Evolutionary conservation across 495 filamentous ascomycete species (phyloP).

Genomic region (Tuber umbilicatum): DNA sequence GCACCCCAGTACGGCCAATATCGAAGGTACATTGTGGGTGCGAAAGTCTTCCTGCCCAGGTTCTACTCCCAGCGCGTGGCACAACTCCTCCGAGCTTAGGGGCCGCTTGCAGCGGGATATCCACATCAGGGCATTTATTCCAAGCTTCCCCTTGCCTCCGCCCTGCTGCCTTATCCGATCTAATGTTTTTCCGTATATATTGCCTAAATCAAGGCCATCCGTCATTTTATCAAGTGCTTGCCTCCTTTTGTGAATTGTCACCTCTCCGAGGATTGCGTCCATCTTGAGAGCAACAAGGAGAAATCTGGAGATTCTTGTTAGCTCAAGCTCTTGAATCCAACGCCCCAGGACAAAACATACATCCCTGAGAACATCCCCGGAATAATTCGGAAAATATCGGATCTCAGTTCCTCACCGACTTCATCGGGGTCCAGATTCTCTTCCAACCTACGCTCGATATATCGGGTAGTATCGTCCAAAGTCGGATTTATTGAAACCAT

Average conservation of each 20-base stretch:
- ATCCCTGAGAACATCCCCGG: neutral
- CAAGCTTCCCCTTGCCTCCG: neutral
- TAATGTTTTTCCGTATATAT: neutral
- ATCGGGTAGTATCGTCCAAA: neutral
- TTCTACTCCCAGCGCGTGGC: neutral
- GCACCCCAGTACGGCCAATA: neutral
- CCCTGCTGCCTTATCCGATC: neutral
- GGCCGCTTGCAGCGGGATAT: neutral
- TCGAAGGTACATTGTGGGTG: neutral
- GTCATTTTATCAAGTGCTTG: neutral
- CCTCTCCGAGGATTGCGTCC: neutral
- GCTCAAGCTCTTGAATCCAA: neutral
- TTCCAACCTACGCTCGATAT: neutral
- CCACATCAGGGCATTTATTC: neutral
- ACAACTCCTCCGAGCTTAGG: neutral
- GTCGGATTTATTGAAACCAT: neutral
- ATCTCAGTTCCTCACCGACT: neutral
- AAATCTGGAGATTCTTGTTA: neutral
- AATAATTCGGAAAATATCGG: neutral
- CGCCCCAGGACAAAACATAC: neutral
- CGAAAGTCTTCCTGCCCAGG: neutral
- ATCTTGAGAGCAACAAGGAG: neutral
- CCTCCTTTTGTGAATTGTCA: neutral
- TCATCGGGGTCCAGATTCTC: neutral
- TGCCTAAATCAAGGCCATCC: neutral